Base-by-base conservation (phyloP, 2,329 filamentous ascomycete species). In the Colletotrichum sp. region DNA sequence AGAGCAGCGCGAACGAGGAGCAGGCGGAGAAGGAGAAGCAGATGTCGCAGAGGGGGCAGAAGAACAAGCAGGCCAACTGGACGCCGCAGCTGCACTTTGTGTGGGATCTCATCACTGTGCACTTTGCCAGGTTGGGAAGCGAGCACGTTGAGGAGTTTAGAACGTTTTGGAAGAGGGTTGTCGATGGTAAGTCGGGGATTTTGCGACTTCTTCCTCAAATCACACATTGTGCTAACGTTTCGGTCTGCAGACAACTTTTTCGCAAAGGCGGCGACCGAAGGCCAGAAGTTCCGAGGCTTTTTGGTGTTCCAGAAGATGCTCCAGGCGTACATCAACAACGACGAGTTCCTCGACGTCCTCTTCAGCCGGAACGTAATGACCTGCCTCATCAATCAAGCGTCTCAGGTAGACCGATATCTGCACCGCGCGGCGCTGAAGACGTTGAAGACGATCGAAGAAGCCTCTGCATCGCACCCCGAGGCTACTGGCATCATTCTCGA, bases 231-330 rank as follows among this genome's bases (percentile, higher is more conserved):
- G 44, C 44, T 52, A 52, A 52, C n/a, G 11, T 52, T 13, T 22
- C 44, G 44, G 4, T 22, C 44, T 52, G 1, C 78, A 96, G 95
- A 96, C 82, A 94, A 94, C 11, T 89, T 98, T 5, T 98, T 99
- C 82, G 93, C 95, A 8, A 92, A 93, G 72, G 92, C 91, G 13
- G 94, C 96, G 9, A 98, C 96, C 2, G 93, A 96, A 59, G 95
- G 96, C 79, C 94, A 98, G 72, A 99, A 98, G 84, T 95, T 95
- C 81, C 96, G 95, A 84, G 97, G 97, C 0, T 96, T 99, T 85
- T 92, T 96, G 80, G 90, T 99, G 4, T 95, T 98, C 81, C 92
- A 94, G 80, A 95, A 94, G 81, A 91, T 96, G 79, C 86, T 98
- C 6, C 86, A 89, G 61, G 86, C 87, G 5, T 84, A 90, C 11